phyloP scores from a whole-genome alignment of 495 filamentous ascomycete species.

The Bacidia gigantensis region DNA sequence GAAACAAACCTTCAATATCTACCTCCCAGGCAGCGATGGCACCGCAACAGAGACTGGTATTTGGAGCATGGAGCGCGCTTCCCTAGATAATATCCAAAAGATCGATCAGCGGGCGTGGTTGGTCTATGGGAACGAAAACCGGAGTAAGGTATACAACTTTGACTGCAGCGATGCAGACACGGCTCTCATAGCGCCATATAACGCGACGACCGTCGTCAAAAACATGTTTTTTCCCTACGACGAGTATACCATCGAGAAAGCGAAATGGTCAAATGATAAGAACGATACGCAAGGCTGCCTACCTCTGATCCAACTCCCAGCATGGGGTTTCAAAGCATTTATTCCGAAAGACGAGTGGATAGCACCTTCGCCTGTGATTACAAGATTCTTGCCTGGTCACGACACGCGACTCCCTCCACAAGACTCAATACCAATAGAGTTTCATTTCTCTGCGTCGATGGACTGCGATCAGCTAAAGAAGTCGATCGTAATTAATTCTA shows the following conservation, averaged over 20 bases:
- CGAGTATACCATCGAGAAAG: slow-evolving; percentile 32
- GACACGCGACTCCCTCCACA: slow-evolving; percentile 44
- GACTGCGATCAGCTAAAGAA: slow-evolving; percentile 42
- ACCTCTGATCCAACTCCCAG: slow-evolving; percentile 34
- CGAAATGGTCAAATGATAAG: slow-evolving; percentile 27
- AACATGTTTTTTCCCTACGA: slow-evolving; percentile 57
- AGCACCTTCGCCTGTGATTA: slow-evolving; percentile 49
- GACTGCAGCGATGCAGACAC: slow-evolving; percentile 36
- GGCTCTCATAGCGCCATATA: slow-evolving; percentile 47
- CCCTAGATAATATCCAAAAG: slow-evolving; percentile 34
- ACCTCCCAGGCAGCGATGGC: slow-evolving; percentile 39
- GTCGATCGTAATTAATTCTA: slow-evolving; percentile 40
- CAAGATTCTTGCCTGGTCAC: slow-evolving; percentile 50
- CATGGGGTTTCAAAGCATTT: slow-evolving; percentile 51
- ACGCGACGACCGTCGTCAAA: slow-evolving; percentile 40
- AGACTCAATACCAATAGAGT: slow-evolving; percentile 31
- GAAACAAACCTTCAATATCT: slow-evolving; percentile 40
- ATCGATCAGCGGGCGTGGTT: slow-evolving; percentile 51
- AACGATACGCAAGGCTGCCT: slow-evolving; percentile 43
- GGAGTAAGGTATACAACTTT: slow-evolving; percentile 43
- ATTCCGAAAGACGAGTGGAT: slow-evolving; percentile 40
- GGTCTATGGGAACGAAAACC: slow-evolving; percentile 50
- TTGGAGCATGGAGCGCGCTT: slow-evolving; percentile 48
- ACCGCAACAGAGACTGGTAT: slow-evolving; percentile 50
- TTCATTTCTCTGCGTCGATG: slow-evolving; percentile 53